Conservation (phyloP, 1,139 yeast genomes). For the Williopsis jadinii region DNA sequence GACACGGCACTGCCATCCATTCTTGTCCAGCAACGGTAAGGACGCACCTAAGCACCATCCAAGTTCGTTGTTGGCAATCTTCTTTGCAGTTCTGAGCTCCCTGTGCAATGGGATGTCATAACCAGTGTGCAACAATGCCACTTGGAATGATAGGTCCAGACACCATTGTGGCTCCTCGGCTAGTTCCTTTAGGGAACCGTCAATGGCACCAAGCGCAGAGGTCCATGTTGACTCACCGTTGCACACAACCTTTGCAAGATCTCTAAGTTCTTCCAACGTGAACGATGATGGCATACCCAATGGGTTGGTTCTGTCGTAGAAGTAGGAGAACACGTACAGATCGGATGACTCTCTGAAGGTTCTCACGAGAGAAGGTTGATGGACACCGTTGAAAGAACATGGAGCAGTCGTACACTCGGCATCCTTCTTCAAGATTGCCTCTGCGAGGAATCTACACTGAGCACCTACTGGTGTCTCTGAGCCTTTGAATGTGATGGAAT, state of each 20-base stretch:
- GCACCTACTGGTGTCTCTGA: conserved; percentile 53
- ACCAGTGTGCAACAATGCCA: conserved; percentile 85
- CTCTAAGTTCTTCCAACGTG: conserved; percentile 75
- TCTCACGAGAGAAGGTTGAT: conserved; percentile 83
- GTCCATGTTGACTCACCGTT: conserved; percentile 73
- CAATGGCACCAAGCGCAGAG: conserved; percentile 47
- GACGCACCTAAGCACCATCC: conserved; percentile 99
- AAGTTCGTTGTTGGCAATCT: conserved; percentile 78
- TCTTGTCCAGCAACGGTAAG: conserved; percentile 70
- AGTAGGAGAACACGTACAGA: conserved; percentile 84
- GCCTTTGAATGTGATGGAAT: conserved; percentile 68
- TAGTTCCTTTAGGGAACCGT: conserved; percentile 60
- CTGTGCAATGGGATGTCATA: conserved; percentile 89
- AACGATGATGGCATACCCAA: conserved; percentile 91
- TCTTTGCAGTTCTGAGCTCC: conserved; percentile 88
- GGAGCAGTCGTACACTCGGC: conserved; percentile 66
- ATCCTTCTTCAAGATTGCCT: conserved; percentile 76
- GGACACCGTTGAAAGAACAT: conserved; percentile 94
- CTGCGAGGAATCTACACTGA: conserved; percentile 84
- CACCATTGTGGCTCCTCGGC: conserved; percentile 89
- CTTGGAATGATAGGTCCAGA: conserved; percentile 82
- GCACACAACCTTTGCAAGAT: conserved; percentile 79
- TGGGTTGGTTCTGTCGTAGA: conserved; percentile 90
- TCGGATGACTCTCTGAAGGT: conserved; percentile 68
- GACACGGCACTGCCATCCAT: conserved; percentile 68